Evolutionary conservation across 495 filamentous ascomycete genomes (phyloP).

Genomic region (Haplographium delicatum): DNA sequence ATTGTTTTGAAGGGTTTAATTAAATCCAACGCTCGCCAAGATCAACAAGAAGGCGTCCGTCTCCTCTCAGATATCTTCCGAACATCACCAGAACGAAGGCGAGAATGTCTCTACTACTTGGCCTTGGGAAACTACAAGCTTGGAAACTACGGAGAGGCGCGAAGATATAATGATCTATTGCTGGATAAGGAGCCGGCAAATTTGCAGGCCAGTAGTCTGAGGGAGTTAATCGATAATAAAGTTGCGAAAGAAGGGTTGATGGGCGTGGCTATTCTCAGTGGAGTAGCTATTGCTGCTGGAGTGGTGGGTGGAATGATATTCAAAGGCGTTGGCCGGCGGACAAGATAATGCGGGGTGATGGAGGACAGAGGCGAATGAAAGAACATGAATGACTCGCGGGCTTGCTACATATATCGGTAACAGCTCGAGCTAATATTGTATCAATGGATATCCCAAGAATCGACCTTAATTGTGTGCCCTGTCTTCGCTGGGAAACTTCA

Average conservation of each 20-base stretch:
- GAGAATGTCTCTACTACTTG: constrained; percentile 97
- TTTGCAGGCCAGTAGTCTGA: constrained; percentile 79
- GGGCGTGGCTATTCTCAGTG: constrained; percentile 95
- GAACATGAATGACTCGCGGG: constrained; percentile 5
- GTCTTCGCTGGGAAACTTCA: no score
- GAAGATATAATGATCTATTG: constrained; percentile 88
- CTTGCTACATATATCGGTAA: constrained; percentile 22
- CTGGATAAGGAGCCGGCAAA: constrained; percentile 86
- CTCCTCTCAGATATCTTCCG: constrained; percentile 97
- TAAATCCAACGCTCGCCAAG: constrained; percentile 74
- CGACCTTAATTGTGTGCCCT: neutral
- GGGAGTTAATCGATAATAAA: constrained; percentile 86
- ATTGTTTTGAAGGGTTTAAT: constrained; percentile 70
- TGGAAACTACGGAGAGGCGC: constrained; percentile 91
- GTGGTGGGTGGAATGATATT: constrained; percentile 83
- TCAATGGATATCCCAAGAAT: constrained; percentile 4
- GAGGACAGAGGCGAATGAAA: constrained; percentile 3
- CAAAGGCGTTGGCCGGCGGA: constrained; percentile 57
- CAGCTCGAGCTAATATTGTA: constrained; percentile 11
- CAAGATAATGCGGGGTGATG: constrained; percentile 24
- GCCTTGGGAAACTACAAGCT: constrained; percentile 96
- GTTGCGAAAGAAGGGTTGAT: constrained; percentile 90
- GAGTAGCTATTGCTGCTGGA: constrained; percentile 88
- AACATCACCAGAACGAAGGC: constrained; percentile 78
- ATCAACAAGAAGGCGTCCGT: constrained; percentile 93